These are phyloP conservation scores for Balakata baccata DNA, from an alignment of 345 rosid genomes.

Conservation along the genomic window DNA sequence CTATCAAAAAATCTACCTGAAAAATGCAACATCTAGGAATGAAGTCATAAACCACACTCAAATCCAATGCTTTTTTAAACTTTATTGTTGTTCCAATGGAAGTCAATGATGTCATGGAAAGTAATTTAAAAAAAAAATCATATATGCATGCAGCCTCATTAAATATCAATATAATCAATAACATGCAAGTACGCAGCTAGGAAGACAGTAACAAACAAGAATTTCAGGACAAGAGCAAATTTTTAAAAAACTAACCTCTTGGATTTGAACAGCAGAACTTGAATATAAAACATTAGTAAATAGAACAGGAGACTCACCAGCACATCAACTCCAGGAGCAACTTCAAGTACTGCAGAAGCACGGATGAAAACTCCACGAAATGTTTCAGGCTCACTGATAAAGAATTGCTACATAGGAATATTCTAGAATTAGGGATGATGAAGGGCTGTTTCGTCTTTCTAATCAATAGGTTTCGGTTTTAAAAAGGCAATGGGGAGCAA, in stretches of 20 bases:
- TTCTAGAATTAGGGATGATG: too few species aligned
- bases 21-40: background rate
- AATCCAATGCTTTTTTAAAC: background rate
- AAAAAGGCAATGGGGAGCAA: too few species aligned
- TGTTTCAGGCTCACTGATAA: slow-evolving; percentile 68
- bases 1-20: background rate
- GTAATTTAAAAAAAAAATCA: background rate
- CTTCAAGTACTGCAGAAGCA: slow-evolving; percentile 88
- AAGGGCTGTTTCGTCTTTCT: too few species aligned
- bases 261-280: slow-evolving; percentile 69
- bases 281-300: slow-evolving; percentile 65
- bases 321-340: slow-evolving; percentile 80
- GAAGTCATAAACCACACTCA: background rate
- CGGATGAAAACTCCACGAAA: slow-evolving; percentile 91
- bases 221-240: background rate
- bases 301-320: slow-evolving; percentile 64
- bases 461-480: too few species aligned
- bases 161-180: background rate
- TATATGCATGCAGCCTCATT: background rate
- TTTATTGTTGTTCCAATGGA: background rate
- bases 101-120: background rate
- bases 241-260: slow-evolving; percentile 55
- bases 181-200: background rate
- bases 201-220: background rate
- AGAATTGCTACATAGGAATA: too few species aligned